Conservation (phyloP, 495 filamentous ascomycete genomes). For the Penicillium subrubescens region DNA sequence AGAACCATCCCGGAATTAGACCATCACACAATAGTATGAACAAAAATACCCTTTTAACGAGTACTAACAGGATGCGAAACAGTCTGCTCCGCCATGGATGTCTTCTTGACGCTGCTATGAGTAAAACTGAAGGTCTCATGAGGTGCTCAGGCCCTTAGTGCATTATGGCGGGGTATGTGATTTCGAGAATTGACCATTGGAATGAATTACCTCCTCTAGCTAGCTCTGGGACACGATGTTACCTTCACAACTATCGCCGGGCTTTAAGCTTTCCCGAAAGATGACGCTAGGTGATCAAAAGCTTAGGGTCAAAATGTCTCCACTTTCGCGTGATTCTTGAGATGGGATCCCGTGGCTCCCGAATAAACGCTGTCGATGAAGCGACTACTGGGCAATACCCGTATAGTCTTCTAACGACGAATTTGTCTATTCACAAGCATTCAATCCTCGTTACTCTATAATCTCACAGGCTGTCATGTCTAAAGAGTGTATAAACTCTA, state of each 20-base stretch:
- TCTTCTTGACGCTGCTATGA: background rate
- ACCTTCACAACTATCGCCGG: background rate
- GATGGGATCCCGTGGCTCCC: background rate
- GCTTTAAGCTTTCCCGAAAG: background rate
- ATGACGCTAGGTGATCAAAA: background rate
- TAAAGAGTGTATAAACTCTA: too few species aligned
- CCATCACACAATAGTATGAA: background rate
- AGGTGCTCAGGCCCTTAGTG: background rate
- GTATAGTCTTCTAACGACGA: background rate
- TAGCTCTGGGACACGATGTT: background rate
- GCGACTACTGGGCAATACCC: background rate
- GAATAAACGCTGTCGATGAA: background rate
- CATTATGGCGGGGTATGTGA: background rate
- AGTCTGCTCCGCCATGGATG: background rate
- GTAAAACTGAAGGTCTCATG: background rate
- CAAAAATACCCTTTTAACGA: background rate
- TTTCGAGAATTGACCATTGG: background rate
- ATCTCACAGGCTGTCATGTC: background rate
- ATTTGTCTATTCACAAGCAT: background rate
- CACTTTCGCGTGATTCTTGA: background rate
- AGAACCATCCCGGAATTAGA: background rate
- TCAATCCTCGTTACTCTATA: background rate
- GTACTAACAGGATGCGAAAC: background rate
- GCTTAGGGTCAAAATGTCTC: background rate
- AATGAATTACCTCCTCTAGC: background rate